These are phyloP conservation scores for Umbelopsis ramanniana DNA, from an alignment of 192 early-diverging fungal species.

Conservation along the genomic window DNA sequence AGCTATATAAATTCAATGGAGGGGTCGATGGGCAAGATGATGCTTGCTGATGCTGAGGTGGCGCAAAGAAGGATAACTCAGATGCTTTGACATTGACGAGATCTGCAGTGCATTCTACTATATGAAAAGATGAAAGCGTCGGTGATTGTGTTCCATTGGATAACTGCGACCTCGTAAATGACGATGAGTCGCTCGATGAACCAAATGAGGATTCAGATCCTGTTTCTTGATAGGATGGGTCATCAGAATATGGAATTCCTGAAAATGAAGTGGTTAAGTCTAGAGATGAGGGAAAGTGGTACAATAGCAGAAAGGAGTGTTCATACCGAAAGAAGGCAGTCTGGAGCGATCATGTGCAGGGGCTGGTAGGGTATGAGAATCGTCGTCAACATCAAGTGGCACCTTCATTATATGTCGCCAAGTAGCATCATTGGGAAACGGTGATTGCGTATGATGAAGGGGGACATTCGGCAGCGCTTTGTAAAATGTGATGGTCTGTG, in stretches of 20 bases:
- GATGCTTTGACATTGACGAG: constrained; percentile 2
- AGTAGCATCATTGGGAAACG: neutral
- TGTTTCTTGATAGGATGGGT: neutral
- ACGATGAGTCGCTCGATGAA: constrained; percentile 13
- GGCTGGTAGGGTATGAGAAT: neutral
- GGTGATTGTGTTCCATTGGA: constrained; percentile 1
- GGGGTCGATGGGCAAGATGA: constrained; percentile 3
- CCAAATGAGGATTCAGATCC: constrained; percentile 1
- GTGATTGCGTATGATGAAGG: neutral
- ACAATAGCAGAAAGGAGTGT: too few species aligned
- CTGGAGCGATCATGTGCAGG: neutral
- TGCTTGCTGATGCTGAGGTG: neutral
- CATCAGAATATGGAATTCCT: neutral
- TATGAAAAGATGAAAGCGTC: neutral
- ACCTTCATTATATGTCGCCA: neutral
- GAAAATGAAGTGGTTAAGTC: neutral
- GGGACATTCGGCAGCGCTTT: neutral
- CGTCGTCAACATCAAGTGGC: neutral
- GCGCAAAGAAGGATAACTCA: constrained; percentile 4
- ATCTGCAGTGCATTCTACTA: constrained; percentile 11
- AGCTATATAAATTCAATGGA: neutral
- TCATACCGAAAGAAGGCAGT: neutral
- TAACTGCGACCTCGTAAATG: neutral
- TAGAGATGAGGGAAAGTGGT: neutral
- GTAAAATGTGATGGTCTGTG: constrained; percentile 3